Evolutionary conservation across 805 yeast species (phyloP).

Genomic region (Saccharomyces eubayanus): DNA sequence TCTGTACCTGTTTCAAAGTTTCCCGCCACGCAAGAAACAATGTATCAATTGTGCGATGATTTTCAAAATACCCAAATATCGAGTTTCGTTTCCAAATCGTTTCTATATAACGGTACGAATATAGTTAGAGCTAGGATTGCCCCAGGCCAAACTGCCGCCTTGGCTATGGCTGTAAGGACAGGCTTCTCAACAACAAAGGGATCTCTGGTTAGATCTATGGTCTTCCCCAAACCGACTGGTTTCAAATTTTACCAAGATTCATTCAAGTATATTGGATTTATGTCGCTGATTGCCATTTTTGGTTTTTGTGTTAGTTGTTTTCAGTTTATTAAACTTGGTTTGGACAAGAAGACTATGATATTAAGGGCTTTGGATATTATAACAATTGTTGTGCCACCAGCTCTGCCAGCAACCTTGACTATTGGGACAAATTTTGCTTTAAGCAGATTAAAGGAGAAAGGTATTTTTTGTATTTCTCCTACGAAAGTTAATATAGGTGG

Average conservation of each 20-base stretch:
- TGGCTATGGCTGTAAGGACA: conserved; percentile 80
- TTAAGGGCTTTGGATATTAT: conserved; percentile 87
- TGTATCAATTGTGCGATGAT: conserved; percentile 48
- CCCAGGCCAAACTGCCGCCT: conserved; percentile 44
- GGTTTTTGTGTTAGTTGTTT: conserved; percentile 82
- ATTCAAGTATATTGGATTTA: conserved; percentile 90
- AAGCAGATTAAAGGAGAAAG: conserved; percentile 55
- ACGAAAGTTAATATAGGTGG: conserved; percentile 95
- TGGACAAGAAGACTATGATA: conserved; percentile 61
- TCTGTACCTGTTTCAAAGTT: conserved; percentile 90
- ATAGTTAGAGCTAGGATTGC: conserved; percentile 74
- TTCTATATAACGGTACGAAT: conserved; percentile 81
- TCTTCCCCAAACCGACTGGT: conserved; percentile 90
- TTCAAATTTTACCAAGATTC: conserved; percentile 92
- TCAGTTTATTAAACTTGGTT: conserved; percentile 70
- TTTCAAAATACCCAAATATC: conserved; percentile 50
- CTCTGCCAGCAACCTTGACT: conserved; percentile 92
- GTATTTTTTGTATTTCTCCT: conserved; percentile 87
- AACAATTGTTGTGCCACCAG: conserved; percentile 97
- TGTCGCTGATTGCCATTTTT: conserved; percentile 73
- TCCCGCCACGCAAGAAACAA: conserved; percentile 55
- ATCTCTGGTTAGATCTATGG: conserved; percentile 85
- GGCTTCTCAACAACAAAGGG: conserved; percentile 97
- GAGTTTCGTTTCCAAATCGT: conserved; percentile 61
- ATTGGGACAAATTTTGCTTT: conserved; percentile 94